Base-by-base conservation (phyloP, 192 early-diverging fungal species). In the Backusella parvicylindrica region DNA sequence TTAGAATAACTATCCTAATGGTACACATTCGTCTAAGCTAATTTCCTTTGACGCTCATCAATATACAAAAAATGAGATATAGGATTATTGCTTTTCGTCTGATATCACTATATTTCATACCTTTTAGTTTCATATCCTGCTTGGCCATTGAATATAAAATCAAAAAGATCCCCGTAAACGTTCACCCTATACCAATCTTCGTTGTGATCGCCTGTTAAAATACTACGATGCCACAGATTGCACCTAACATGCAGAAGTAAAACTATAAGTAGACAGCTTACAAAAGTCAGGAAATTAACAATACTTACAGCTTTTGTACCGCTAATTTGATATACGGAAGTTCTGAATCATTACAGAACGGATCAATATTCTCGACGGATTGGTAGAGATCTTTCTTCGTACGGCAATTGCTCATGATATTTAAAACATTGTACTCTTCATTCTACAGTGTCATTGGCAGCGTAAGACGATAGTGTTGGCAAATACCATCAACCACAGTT, bases 61-160 rank as follows among this genome's bases (percentile, higher is more conserved):
- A 43, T 43, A 43, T 1, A 43, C 13, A 43, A 43, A 0, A 43
- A 43, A 15, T 11, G 41, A 43, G 41, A 43, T 43, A 43, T 43
- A 43, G 41, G 41, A 15, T 43, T 43, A 43, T 43, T 43, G 41
- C 13, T 43, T 43, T 43, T 66, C 33, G 64, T 66, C 16, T 66
- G 64, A 66, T 66, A 66, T 66, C 64, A 66, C 64, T 65, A 65
- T 65, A 65, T 32, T 65, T 65, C 64, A 65, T 65, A 65, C 64
- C 64, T 65, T 65, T 32, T 65, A 31, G 64, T 65, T 65, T 65
- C 64, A 65, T 65, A 33, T 1, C 64, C 64, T 65, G 0, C 64
- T 65, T 65, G 64, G 28, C 64, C 64, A 65, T 65, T 65, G 15
- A 65, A 65, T 65, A 65, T 65, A 65, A 36, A 65, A 65, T 65